Percentiles rank a stretch among this genome's conserved stretches.
These are phyloP conservation scores for Podospora appendiculata DNA, from an alignment of 495 filamentous ascomycete species.

Conservation along the genomic window DNA sequence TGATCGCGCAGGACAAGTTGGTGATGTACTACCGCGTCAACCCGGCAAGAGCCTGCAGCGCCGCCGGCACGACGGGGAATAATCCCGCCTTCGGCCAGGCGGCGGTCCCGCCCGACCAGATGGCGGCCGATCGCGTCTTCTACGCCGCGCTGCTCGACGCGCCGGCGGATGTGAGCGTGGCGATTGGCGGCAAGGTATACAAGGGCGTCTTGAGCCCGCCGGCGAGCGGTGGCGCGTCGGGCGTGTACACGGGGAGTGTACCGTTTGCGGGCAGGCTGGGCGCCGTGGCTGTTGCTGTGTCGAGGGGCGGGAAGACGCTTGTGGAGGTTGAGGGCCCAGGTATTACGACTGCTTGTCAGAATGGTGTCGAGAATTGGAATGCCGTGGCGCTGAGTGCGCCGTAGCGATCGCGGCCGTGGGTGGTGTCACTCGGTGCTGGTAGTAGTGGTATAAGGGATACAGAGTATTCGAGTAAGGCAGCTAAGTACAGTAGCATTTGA, in stretches of 20 bases:
- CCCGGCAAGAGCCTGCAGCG: conserved; percentile 12
- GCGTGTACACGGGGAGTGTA: conserved; percentile 16
- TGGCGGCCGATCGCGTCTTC: conserved; percentile 17
- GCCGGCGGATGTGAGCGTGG: conserved; percentile 9
- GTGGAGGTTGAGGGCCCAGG: conserved; percentile 7
- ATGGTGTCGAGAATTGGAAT: conserved; percentile 16
- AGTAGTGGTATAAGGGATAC: background rate
- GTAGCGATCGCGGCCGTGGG: background rate
- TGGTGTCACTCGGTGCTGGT: background rate
- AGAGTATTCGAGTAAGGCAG: too few species aligned
- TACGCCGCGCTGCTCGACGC: conserved; percentile 13
- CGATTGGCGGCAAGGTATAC: conserved; percentile 9
- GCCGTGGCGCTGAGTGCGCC: conserved; percentile 6
- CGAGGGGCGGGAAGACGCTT: conserved; percentile 2
- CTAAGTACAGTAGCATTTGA: too few species aligned
- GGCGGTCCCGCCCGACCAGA: conserved; percentile 5
- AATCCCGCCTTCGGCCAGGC: conserved; percentile 5
- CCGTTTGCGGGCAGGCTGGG: conserved; percentile 10
- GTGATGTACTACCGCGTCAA: conserved; percentile 10
- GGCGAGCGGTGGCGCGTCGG: conserved; percentile 6
- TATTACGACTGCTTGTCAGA: conserved; percentile 8
- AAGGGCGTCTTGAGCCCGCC: conserved; percentile 1
- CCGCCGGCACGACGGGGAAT: conserved; percentile 14
- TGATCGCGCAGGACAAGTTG: background rate
- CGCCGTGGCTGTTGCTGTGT: conserved; percentile 12